Evolutionary conservation across 768 basidiomycete species (phyloP), one percentile per base, ranked within the genome.

Genomic region (Naganishia kalamii): DNA sequence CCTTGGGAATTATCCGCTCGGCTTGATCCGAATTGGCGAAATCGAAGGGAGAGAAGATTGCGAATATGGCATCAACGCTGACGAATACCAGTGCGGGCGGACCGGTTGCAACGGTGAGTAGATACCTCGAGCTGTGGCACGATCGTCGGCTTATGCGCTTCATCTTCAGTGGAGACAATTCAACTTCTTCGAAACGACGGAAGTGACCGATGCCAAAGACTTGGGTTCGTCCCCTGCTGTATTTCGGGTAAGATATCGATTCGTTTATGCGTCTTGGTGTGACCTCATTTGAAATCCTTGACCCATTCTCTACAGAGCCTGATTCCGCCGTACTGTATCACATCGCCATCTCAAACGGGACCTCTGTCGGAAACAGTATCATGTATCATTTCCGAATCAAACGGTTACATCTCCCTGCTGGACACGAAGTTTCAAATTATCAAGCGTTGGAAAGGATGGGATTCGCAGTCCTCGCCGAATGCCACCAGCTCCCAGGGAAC

Each of bases 151-250:
- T 60, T 47, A 37, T 35, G n/a, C 40, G 21, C 21, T 3, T 23
- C 4, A n/a, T 4, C 23, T 23, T 27, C 75, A 93, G 89, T 90
- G 88, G 85, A 84, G 88, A 54, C 89, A 92, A 73, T 94, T 94
- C 80, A 82, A 86, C 3, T 96, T 96, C 84, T 97, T 96, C 73
- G 86, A 92, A 69, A 81, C 83, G 13, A 82, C 85, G 4, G 83
- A 85, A 12, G 85, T 92, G 68, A 90, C 86, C 75, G 90, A 91
- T 71, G 80, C 82, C 2, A 85, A 92, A 71, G 88, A 94, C 74
- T 80, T 89, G 15, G 83, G 84, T 1, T 85, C 83, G 64, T 78
- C 86, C 0, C 91, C 91, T 0, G 87, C 89, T 61, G 82, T 91
- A 25, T 85, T 94, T 83, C 87, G 87, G 76, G 89, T 88, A 70